Conservation (phyloP, 192 early-diverging fungal species). For the Coemansia sp. region DNA sequence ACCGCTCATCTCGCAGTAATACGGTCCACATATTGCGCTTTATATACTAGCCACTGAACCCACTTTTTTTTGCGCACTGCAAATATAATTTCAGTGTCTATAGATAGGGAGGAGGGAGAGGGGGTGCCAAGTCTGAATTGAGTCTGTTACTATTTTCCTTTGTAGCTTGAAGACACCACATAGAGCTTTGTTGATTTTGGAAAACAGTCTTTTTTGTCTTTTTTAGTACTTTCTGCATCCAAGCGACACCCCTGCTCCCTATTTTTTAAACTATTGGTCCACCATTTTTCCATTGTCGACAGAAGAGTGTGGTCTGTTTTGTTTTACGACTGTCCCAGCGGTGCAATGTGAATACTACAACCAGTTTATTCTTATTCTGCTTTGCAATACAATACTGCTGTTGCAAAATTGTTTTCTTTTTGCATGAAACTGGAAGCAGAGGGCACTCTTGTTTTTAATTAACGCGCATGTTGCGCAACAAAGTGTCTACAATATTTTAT, state of each 20-base stretch:
- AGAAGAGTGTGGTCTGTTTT: neutral
- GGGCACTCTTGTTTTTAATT: neutral
- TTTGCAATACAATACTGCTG: neutral
- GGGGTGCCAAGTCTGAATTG: neutral
- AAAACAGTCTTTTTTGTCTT: neutral
- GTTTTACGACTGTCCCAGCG: neutral
- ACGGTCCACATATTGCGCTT: neutral
- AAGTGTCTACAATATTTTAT: neutral
- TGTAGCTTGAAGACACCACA: neutral
- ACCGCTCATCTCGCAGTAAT: neutral
- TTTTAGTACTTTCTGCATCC: constrained; percentile 4
- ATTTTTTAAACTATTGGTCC: neutral
- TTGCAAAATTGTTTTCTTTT: neutral
- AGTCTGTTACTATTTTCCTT: constrained; percentile 1
- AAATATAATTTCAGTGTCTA: neutral
- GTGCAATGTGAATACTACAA: neutral
- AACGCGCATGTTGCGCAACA: neutral
- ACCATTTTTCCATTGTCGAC: neutral
- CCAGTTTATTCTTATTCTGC: neutral
- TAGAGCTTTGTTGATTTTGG: neutral
- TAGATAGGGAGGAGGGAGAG: neutral
- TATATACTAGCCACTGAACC: neutral
- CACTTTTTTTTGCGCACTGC: neutral
- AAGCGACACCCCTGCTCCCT: neutral
- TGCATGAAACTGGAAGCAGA: neutral